Evolutionary conservation across 306 rosid species (phyloP).

Genomic region (Alnus glutinosa): DNA sequence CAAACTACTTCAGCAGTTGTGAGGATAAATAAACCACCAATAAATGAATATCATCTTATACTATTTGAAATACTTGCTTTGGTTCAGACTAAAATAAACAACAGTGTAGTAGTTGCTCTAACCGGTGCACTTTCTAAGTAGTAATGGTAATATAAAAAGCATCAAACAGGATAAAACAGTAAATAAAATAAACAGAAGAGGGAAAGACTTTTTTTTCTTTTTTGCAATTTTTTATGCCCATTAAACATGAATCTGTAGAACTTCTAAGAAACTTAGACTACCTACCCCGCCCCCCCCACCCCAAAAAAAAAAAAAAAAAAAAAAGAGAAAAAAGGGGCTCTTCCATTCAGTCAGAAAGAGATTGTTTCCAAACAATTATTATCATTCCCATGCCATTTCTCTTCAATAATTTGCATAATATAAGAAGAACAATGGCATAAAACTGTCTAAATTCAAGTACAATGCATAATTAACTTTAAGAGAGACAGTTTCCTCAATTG

Average conservation of each 20-base stretch:
- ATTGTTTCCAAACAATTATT: not conserved
- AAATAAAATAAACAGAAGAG: not conserved
- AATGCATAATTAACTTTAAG: not conserved
- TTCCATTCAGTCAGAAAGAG: not conserved
- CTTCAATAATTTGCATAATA: not conserved
- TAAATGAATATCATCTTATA: slow-evolving; percentile 13
- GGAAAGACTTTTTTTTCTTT: not conserved
- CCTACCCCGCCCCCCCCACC: not conserved
- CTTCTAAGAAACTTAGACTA: not conserved
- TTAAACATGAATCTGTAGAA: not conserved
- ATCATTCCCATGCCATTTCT: not conserved
- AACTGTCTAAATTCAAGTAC: not conserved
- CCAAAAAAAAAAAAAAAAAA: too few species aligned
- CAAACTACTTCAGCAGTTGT: not conserved
- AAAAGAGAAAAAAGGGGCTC: not conserved
- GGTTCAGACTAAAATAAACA: not conserved
- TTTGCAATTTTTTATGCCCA: not conserved
- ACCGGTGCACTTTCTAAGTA: too few species aligned
- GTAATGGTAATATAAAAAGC: not conserved
- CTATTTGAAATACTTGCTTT: not conserved
- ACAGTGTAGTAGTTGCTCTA: too few species aligned
- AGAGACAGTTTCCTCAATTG: not conserved
- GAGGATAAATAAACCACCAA: not conserved
- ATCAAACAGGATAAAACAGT: not conserved
- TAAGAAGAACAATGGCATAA: not conserved